Evolutionary conservation across 306 rosid genomes (phyloP), one percentile per base, ranked within the genome.

Genomic region (Erythrophleum fordii): DNA sequence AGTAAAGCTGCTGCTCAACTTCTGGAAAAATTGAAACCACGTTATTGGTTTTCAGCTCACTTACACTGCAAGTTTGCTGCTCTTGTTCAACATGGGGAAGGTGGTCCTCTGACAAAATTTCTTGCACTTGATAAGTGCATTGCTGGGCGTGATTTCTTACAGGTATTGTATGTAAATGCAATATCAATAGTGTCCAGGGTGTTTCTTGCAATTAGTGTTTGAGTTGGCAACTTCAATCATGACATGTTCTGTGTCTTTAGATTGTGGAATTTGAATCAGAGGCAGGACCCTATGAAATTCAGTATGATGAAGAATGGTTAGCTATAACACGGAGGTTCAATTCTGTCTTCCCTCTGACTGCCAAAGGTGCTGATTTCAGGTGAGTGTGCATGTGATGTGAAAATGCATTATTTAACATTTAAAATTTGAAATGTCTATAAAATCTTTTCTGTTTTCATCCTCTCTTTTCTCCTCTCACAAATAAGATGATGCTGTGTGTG

Each of bases 101-200:
- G 81, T 73, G 96, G 97, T 77, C 91, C 92, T 1, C 52, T 88
- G 77, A 95, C 99, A 62, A 93, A 93, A 75, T 95, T 95, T 83
- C 98, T 95, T 80, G 98, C 99, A 46, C 98, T 95, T 45, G 99
- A 95, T 79, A 93, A 95, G 86, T 95, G 98, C 84, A 85, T 90
- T 83, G 84, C 94, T 0, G 89, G 92, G 39, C 92, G 86, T 51
- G 89, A 88, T 65, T 95, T 95, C 87, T 89, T 95, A 78, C 99
- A 95, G 99, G 99, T 93, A 80, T 66, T 29, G 52, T 39, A 73
- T 67, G 28, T 72, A 55, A 17, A 49, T 77, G 59, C n/a, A 31
- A 42, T 25, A 59, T 49, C 62, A 66, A 66, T 78, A 55, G 12
- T 35, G 55, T 72, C 22, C 60, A 17, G 51, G 69, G 73, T 60